Evolutionary conservation across 495 filamentous ascomycete species (phyloP), one percentile per base, ranked within the genome.

Genomic region (Paragyromitra xinjiangensis): DNA sequence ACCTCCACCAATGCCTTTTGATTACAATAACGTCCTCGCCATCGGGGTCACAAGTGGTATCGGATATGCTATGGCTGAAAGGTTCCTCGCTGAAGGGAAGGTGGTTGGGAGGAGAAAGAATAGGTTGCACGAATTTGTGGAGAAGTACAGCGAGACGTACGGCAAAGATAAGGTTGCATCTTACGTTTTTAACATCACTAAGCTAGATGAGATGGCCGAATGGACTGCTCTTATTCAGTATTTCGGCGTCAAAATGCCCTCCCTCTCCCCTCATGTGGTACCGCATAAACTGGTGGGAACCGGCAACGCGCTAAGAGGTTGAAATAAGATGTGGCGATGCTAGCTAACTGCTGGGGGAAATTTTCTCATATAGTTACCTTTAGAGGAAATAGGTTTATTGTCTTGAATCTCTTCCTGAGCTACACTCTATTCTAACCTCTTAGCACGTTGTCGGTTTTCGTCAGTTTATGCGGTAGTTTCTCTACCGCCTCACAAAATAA

Each of bases 41-140:
- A 85, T 93, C 64, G 91, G 92, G 34, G 91, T 91, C 48, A 93
- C 91, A 12, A 88, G 88, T 19, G 91, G 92, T 69, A 93, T 94
- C 73, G 92, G 92, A 61, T 81, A 85, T 29, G 90, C 89, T 0
- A 84, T 94, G 34, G 89, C 91, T 2, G 86, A 87, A 70, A 89
- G 87, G 69, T 82, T 94, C 73, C 85, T 93, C 16, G 81, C 87
- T 29, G 86, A 88, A 64, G 91, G 89, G 34, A 85, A 86, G 80
- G 87, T 88, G 16, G 85, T 89, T 19, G 92, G 92, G 9, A 86
- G 92, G 6, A 85, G 92, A 44, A 85, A 90, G 81, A 90, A 92
- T 24, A 86, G 88, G 9, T 87, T 94, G 53, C 88, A 92, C 63
- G 85, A 80, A 1, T 88, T 94, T 75, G 87, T 90, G 19, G 77